phyloP scores from a whole-genome alignment of 805 yeast genomes.

The Priceomyces castillae region DNA sequence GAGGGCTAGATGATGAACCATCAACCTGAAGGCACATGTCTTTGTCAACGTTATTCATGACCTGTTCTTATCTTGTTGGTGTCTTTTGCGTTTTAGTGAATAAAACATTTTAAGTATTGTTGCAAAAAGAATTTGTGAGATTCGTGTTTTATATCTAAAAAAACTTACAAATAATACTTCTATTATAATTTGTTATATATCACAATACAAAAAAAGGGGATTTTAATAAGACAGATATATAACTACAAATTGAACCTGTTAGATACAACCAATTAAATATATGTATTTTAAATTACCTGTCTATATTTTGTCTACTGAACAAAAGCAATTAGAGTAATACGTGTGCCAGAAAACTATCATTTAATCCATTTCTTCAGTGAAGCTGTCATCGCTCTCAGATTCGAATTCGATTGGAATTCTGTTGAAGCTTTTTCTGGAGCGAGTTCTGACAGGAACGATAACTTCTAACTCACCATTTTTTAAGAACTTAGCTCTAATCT shows the following conservation, averaged over 20 bases:
- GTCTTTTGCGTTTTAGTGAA: not conserved
- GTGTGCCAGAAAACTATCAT: not conserved
- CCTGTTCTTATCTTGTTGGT: not conserved
- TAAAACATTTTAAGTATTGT: not conserved
- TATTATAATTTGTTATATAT: not conserved
- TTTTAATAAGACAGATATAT: not conserved
- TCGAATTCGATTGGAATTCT: conserved; percentile 27
- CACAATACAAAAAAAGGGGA: not conserved
- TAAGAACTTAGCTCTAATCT: conserved; percentile 37
- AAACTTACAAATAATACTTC: too few species aligned
- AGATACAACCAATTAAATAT: not conserved
- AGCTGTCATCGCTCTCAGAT: conserved; percentile 12
- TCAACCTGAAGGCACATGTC: not conserved
- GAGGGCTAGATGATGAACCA: not conserved
- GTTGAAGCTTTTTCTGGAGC: conserved; percentile 21
- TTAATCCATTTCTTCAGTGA: conserved; percentile 11
- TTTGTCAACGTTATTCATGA: not conserved
- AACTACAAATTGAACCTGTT: not conserved
- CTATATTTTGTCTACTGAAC: not conserved
- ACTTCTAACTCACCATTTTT: conserved; percentile 41
- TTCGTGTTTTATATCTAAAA: not conserved
- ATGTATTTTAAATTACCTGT: not conserved
- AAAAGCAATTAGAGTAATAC: not conserved
- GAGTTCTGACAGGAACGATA: conserved; percentile 27
- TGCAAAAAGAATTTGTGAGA: not conserved